These are phyloP conservation scores for Aurifilum marmelostoma DNA, from an alignment of 2,329 filamentous ascomycete species.

Conservation along the genomic window DNA sequence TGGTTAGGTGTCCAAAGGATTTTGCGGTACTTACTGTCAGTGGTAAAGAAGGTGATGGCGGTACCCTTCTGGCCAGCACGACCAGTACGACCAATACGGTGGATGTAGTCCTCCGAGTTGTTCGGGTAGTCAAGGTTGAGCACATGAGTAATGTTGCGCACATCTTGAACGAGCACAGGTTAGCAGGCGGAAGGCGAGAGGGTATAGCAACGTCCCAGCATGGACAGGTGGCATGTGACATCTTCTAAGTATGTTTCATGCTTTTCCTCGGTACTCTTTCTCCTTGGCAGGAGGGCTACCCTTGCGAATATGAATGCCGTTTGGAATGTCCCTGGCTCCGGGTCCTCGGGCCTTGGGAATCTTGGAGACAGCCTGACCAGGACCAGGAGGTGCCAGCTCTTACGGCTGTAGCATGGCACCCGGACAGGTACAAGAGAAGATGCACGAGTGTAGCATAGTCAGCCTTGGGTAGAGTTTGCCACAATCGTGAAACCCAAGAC, in stretches of 20 bases:
- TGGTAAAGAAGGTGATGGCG: conserved; percentile 97
- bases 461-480: conserved; percentile 52
- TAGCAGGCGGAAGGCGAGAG: conserved; percentile 67
- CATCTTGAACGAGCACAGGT: conserved; percentile 83
- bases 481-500: conserved; percentile 82
- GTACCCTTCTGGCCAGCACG: conserved; percentile 93
- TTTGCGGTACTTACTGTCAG: conserved; percentile 79
- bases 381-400: conserved; percentile 79
- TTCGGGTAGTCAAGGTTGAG: conserved; percentile 99
- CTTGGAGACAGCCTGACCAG: conserved; percentile 70
- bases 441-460: conserved; percentile 70
- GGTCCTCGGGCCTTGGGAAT: conserved; percentile 61
- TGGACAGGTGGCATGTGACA: conserved; percentile 47
- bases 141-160: conserved; percentile 99
- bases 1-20: neutral
- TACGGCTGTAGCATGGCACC: conserved; percentile 71
- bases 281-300: conserved; percentile 63
- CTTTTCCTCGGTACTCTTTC: conserved; percentile 52
- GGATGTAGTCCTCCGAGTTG: conserved; percentile 98
- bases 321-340: conserved; percentile 56
- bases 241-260: conserved; percentile 54
- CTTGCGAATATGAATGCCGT: conserved; percentile 58
- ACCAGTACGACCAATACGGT: conserved; percentile 94
- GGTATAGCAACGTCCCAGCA: conserved; percentile 67
- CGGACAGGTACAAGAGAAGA: conserved; percentile 72